Conservation (phyloP, 257 asterid species). For the Cinchona pubescens region DNA sequence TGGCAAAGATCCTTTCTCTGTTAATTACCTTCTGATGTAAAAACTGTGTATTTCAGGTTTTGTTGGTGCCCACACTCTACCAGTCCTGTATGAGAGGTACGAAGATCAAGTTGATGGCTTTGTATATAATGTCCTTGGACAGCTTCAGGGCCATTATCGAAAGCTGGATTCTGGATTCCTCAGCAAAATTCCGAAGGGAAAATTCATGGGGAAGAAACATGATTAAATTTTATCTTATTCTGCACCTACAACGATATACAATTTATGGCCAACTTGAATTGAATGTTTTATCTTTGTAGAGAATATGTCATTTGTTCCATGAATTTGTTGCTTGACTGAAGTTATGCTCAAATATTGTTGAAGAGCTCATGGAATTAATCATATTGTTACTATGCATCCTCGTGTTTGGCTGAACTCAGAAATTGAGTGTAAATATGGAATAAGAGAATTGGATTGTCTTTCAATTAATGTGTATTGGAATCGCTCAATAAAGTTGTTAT, state of each 20-base stretch:
- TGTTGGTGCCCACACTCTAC: constrained; percentile 77
- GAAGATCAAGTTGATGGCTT: constrained; percentile 71
- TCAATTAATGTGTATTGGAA: not conserved
- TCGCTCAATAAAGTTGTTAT: not conserved
- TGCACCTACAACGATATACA: not conserved
- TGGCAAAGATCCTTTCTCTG: not conserved
- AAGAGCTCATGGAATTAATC: not conserved
- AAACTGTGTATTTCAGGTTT: constrained; percentile 42
- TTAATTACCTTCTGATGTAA: not conserved
- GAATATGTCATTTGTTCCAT: not conserved
- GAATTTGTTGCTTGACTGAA: not conserved
- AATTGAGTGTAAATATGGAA: not conserved
- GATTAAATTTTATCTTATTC: constrained; percentile 27
- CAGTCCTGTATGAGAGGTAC: constrained; percentile 71
- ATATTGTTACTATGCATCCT: not conserved
- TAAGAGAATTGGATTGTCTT: not conserved
- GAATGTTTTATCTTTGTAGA: not conserved
- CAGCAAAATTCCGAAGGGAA: constrained; percentile 48
- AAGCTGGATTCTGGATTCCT: constrained; percentile 64
- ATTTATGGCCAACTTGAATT: not conserved
- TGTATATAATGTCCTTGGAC: constrained; percentile 38
- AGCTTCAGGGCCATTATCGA: constrained; percentile 52
- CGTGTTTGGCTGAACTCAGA: not conserved
- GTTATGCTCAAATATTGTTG: not conserved
- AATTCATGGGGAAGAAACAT: constrained; percentile 46